Evolutionary conservation across 352 stramenopile genomes (phyloP), one percentile per base, ranked within the genome.

Genomic region (Pythium phragmitis): DNA sequence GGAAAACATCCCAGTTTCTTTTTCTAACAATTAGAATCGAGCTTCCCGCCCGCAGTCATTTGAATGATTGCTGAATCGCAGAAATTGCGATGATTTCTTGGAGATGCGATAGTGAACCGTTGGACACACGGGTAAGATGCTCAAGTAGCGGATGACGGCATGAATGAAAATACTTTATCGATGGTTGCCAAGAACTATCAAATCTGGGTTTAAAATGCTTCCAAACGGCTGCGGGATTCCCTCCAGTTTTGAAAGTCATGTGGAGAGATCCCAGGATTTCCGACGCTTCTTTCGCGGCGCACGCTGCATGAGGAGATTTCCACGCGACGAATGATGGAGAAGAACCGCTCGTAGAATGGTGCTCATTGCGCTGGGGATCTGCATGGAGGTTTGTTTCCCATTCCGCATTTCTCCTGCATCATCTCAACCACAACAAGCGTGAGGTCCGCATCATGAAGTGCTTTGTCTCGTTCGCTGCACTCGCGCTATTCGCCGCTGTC

Each of bases 401-500:
- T n/a, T 61, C 55, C n/a, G 43, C 55, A 30, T 51, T 52, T 33
- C 28, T 11, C 42, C 26, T 21, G 14, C 30, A 4, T 50, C 39
- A n/a, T 23, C 60, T 1, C 19, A 47, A 11, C 26, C 17, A 14
- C 45, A 3, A 0, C 13, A 21, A 21, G 21, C 21, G 21, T 21
- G 21, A 21, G 21, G 21, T 21, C 23, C 39, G 4, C 34, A 39
- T 39, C 34, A 66, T 60, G 51, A 60, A 66, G 50, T 39, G 54
- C 36, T 49, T 17, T n/a, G 14, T 43, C 46, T 45, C 6, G 13
- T 13, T 46, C 42, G 36, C 13, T 37, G 23, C 23, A 21, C 9
- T 37, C 14, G 55, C 55, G 9, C 26, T 64, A 21, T 47, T 46
- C 46, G 45, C 19, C 14, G 46, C 36, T 2, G 17, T 43, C 16